These are phyloP conservation scores for Quercus lobata DNA, from an alignment of 331 rosid species.

Conservation along the genomic window DNA sequence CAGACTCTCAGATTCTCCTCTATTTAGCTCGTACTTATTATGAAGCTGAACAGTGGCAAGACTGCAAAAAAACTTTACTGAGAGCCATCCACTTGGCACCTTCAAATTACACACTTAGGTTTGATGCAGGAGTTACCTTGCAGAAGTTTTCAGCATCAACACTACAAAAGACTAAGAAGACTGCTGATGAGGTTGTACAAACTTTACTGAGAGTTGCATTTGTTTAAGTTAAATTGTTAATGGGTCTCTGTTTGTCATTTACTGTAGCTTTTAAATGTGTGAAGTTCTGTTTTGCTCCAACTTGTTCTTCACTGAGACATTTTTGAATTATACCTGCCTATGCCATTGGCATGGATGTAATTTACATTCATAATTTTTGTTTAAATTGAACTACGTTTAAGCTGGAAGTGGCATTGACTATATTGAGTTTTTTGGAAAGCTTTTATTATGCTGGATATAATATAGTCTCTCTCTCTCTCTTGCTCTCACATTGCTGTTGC, in stretches of 20 bases:
- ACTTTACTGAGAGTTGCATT: neutral
- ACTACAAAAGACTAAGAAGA: constrained; percentile 82
- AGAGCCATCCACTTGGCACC: constrained; percentile 98
- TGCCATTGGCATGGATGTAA: neutral
- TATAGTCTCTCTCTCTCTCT: constrained; percentile 7
- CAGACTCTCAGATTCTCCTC: constrained; percentile 92
- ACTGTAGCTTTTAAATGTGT: neutral
- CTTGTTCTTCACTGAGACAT: neutral
- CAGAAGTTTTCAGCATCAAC: constrained; percentile 98
- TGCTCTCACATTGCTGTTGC: neutral
- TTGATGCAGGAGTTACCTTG: constrained; percentile 98
- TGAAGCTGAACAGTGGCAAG: constrained; percentile 99
- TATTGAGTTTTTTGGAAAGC: neutral
- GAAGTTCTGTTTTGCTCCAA: neutral
- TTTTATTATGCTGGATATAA: neutral
- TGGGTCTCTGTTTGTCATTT: neutral
- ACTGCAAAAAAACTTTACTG: constrained; percentile 87
- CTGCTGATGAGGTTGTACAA: constrained; percentile 83
- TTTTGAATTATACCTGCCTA: neutral
- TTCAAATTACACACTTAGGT: constrained; percentile 91
- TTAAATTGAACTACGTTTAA: neutral
- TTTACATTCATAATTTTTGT: neutral
- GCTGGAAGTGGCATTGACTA: neutral
- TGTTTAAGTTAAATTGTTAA: neutral
- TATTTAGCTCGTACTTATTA: constrained; percentile 95